phyloP scores from a whole-genome alignment of 257 asterid species.

The Anisodus tanguticus region DNA sequence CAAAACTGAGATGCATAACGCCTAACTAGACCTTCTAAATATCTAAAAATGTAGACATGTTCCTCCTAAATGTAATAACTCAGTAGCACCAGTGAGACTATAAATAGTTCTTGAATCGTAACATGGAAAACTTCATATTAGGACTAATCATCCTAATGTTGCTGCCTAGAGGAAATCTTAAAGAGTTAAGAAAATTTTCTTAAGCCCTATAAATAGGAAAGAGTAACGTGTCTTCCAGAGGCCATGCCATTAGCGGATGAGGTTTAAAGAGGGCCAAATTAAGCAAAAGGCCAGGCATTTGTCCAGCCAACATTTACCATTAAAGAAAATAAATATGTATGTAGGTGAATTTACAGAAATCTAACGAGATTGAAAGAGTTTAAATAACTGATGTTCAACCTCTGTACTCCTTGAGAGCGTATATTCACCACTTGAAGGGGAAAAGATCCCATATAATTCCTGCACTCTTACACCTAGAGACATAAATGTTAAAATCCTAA shows the following conservation, averaged over 20 bases:
- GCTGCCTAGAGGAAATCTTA: background rate
- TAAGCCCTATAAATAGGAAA: background rate
- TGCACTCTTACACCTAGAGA: background rate
- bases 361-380: background rate
- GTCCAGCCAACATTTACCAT: background rate
- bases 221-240: background rate
- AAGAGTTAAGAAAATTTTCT: background rate
- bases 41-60: background rate
- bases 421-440: background rate
- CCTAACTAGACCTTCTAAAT: background rate
- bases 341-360: background rate
- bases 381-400: background rate
- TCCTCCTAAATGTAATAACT: background rate
- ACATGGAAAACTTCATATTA: background rate
- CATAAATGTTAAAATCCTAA: background rate
- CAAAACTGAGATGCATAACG: background rate
- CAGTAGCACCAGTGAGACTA: background rate
- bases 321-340: background rate
- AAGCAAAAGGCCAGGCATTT: background rate
- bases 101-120: background rate
- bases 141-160: background rate
- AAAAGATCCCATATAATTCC: background rate
- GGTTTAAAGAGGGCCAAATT: background rate
- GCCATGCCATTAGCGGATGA: background rate
- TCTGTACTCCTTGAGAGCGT: background rate